Evolutionary conservation across 345 rosid species (phyloP).

Genomic region (Murraya paniculata): DNA sequence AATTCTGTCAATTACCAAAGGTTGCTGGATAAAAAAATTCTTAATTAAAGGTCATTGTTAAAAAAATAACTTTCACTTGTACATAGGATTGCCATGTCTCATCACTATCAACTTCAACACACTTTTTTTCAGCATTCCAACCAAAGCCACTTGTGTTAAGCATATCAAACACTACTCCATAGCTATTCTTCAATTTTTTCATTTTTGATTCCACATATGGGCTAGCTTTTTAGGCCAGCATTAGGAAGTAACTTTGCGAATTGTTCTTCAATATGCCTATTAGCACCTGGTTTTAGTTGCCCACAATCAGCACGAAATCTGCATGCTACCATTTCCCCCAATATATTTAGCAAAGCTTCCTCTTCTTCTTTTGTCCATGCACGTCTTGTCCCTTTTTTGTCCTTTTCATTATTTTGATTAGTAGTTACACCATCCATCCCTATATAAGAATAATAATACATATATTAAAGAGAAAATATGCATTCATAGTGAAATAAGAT

Average conservation of each 20-base stretch:
- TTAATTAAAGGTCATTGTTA: too few relatives aligned
- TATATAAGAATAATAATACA: neutral
- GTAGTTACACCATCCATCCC: neutral
- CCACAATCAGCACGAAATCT: neutral
- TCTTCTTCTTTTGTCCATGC: neutral
- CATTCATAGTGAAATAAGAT: too few relatives aligned
- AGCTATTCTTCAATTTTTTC: neutral
- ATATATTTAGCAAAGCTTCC: too few relatives aligned
- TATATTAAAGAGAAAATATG: too few relatives aligned
- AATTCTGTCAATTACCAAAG: too few relatives aligned
- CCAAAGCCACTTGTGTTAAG: neutral
- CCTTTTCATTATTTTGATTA: neutral
- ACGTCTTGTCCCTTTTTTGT: neutral
- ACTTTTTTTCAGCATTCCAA: too few relatives aligned
- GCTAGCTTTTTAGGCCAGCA: neutral
- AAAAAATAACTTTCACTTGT: too few relatives aligned
- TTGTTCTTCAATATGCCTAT: too few relatives aligned
- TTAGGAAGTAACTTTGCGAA: neutral
- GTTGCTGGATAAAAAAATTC: too few relatives aligned
- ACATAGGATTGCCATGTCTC: too few relatives aligned
- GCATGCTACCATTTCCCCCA: neutral
- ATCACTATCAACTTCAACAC: too few relatives aligned
- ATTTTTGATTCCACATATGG: neutral
- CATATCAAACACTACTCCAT: neutral
- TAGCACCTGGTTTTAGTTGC: neutral